Conservation (phyloP, 176 grass and related monocot genomes). For the Musa acuminata region DNA sequence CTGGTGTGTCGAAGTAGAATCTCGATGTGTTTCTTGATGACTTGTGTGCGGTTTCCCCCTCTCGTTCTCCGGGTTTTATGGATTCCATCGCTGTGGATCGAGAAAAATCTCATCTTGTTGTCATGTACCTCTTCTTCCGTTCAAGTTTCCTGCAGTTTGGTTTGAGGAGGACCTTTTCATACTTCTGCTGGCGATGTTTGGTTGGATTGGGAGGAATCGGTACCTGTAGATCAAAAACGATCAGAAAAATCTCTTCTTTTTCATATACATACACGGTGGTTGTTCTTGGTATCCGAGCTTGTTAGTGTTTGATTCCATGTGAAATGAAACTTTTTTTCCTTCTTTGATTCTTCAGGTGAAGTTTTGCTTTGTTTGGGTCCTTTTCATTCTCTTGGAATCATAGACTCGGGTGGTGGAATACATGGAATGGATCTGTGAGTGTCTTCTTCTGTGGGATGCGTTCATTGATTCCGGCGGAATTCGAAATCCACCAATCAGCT, state of each 20-base stretch:
- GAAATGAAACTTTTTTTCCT: background rate
- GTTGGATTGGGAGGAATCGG: background rate
- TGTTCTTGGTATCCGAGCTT: too few relatives aligned
- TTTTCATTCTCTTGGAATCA: background rate
- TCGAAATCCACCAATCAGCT: constrained; percentile 67
- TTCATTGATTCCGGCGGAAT: constrained; percentile 86
- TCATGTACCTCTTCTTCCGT: background rate
- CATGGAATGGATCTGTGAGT: constrained; percentile 64
- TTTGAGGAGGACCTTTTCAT: too few relatives aligned
- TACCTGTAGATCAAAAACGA: too few relatives aligned
- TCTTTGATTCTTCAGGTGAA: background rate
- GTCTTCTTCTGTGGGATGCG: constrained; percentile 64
- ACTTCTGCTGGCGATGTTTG: too few relatives aligned
- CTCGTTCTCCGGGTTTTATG: too few relatives aligned
- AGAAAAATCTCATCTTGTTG: too few relatives aligned
- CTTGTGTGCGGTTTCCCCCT: too few relatives aligned
- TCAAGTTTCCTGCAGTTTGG: background rate
- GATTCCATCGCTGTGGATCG: too few relatives aligned
- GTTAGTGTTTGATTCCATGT: background rate
- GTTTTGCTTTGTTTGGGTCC: background rate
- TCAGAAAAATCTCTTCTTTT: background rate
- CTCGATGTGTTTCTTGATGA: too few relatives aligned
- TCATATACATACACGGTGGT: background rate
- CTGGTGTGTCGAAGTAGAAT: too few relatives aligned
- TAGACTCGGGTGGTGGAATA: constrained; percentile 58